Percentiles rank a stretch among this genome's conserved stretches.
Conservation (phyloP, 1,284 basidiomycete species). For the Bjerkandera adusta region DNA sequence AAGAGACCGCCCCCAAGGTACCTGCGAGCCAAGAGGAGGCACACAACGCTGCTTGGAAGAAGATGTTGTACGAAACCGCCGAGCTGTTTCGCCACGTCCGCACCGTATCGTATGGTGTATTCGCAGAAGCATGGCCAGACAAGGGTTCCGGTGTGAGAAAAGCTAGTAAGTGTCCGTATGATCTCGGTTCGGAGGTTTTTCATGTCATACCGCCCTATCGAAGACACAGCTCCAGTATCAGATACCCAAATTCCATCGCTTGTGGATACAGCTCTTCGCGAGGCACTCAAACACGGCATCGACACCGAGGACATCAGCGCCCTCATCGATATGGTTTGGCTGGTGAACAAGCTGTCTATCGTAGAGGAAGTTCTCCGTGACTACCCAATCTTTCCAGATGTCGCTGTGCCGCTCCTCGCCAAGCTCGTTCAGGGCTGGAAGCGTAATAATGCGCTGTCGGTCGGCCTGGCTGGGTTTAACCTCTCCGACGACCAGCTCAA, state of each 20-base stretch:
- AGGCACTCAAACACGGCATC: constrained; percentile 27
- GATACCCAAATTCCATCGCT: constrained; percentile 19
- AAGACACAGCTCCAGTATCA: not conserved
- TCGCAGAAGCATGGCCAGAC: too few species aligned
- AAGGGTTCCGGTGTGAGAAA: too few species aligned
- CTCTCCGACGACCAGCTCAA: constrained; percentile 23
- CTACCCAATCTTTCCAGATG: constrained; percentile 25
- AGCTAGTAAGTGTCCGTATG: too few species aligned
- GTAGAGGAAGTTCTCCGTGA: constrained; percentile 20
- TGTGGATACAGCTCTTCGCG: constrained; percentile 26
- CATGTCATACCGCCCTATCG: not conserved
- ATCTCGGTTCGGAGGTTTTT: too few species aligned
- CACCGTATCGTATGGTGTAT: not conserved
- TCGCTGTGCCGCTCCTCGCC: constrained; percentile 21
- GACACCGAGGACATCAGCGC: constrained; percentile 20
- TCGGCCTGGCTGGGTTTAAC: constrained; percentile 26
- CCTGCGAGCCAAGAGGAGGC: not conserved
- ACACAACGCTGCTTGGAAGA: not conserved
- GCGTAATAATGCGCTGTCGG: not conserved
- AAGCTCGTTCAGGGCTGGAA: constrained; percentile 14
- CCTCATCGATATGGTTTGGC: constrained; percentile 26
- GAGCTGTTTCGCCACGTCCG: not conserved
- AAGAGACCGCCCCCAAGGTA: not conserved
- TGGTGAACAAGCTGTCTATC: constrained; percentile 23
- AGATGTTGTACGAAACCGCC: not conserved